Percentiles rank a stretch among this genome's conserved stretches.
Evolutionary conservation across 306 rosid species (phyloP).

Genomic region (Cucumis hystrix): DNA sequence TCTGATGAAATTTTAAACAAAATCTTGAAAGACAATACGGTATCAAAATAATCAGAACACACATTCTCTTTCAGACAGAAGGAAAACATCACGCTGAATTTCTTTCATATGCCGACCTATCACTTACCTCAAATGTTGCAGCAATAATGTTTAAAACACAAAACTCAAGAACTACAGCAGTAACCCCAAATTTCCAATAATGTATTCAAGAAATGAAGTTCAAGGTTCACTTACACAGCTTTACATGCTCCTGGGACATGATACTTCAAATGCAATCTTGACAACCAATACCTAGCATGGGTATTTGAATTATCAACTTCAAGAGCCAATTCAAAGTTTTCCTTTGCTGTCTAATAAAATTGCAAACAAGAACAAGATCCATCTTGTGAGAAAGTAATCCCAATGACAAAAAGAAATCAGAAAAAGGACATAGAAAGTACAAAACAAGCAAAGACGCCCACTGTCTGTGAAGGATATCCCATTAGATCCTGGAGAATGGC

Average conservation of each 20-base stretch:
- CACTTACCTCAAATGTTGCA: not conserved
- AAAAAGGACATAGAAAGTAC: not conserved
- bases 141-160: not conserved
- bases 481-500: not conserved
- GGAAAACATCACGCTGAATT: not conserved
- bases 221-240: conserved; percentile 45
- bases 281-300: conserved; percentile 83
- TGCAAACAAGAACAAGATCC: not conserved
- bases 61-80: not conserved
- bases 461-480: not conserved
- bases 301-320: conserved; percentile 72
- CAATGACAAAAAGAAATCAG: not conserved
- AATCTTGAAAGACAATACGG: not conserved
- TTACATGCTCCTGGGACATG: conserved; percentile 74
- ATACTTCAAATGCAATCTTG: conserved; percentile 80
- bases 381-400: not conserved
- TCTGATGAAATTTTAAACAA: not conserved
- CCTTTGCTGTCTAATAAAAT: conserved; percentile 58
- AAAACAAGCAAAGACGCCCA: not conserved
- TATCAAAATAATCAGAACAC: not conserved
- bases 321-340: conserved; percentile 83
- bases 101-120: not conserved
- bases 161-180: not conserved
- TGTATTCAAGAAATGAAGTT: not conserved
- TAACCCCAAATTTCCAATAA: not conserved